phyloP scores from a whole-genome alignment of 1,284 basidiomycete genomes.

The Cutaneotrichosporon cavernicola region DNA sequence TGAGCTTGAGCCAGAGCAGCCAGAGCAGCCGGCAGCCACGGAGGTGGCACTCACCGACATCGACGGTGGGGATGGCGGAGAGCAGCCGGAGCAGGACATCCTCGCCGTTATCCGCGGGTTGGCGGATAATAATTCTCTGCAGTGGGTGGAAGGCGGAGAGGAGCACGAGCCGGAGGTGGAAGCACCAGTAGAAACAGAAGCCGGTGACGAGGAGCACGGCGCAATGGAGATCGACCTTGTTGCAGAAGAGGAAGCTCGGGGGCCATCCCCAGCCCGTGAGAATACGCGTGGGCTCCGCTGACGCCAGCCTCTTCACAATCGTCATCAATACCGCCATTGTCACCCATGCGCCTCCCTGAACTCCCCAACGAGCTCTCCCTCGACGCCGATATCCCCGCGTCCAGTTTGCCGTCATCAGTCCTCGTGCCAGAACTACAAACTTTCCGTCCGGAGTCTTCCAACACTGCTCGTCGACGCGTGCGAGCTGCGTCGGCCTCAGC shows the following conservation, averaged over 20 bases:
- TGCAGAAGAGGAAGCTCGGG: not conserved
- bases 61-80: not conserved
- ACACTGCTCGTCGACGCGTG: not conserved
- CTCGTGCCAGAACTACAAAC: conserved; percentile 7
- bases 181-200: not conserved
- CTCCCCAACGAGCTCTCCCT: conserved; percentile 13
- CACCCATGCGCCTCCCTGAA: conserved; percentile 16
- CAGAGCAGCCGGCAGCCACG: not conserved
- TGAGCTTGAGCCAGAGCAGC: not conserved
- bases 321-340: conserved; percentile 11
- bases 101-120: not conserved
- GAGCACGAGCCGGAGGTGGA: not conserved
- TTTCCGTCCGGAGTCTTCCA: not conserved
- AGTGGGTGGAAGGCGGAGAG: not conserved
- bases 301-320: conserved; percentile 8
- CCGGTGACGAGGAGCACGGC: not conserved
- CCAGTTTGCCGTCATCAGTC: not conserved
- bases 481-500: not conserved
- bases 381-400: not conserved
- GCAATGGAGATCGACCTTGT: conserved; percentile 1
- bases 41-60: not conserved
- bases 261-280: conserved; percentile 8
- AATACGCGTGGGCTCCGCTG: not conserved
- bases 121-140: not conserved
- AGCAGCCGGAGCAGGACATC: not conserved